Conservation (phyloP, 1,139 yeast genomes). For the Magnusiomyces suaveolens region DNA sequence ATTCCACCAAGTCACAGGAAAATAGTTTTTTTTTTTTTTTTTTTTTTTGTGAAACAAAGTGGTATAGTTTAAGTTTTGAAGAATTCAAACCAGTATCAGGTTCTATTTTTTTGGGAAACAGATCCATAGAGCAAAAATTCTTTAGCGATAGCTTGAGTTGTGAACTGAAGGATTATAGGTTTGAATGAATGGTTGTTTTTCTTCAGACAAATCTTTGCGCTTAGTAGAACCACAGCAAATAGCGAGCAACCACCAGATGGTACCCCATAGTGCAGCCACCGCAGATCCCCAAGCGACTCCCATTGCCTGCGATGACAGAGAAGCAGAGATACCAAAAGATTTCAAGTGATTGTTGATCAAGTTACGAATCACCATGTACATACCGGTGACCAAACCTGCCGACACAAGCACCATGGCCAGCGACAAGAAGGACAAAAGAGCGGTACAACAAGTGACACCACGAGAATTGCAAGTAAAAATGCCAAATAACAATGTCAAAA, state of each 20-base stretch:
- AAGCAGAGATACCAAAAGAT: conserved; percentile 36
- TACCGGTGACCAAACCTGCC: conserved; percentile 40
- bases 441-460: conserved; percentile 30
- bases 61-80: too few relatives aligned
- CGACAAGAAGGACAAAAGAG: conserved; percentile 26
- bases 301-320: conserved; percentile 32
- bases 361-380: conserved; percentile 31
- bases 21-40: too few relatives aligned
- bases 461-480: conserved; percentile 33
- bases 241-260: conserved; percentile 35
- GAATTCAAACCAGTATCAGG: too few relatives aligned
- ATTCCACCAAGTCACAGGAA: too few relatives aligned
- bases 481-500: conserved; percentile 37
- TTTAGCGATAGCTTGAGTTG: background rate
- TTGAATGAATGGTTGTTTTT: conserved; percentile 24
- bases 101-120: too few relatives aligned
- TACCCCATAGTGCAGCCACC: conserved; percentile 33
- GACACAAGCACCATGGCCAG: conserved; percentile 26
- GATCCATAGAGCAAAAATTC: too few relatives aligned
- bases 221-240: conserved; percentile 36
- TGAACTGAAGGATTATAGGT: conserved; percentile 22
- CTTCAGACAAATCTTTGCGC: conserved; percentile 17
- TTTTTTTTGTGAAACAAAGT: background rate
- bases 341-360: conserved; percentile 33
- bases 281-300: conserved; percentile 42